A percentile compares a stretch with the other conserved stretches of the same genome.
Evolutionary conservation across 768 basidiomycete species (phyloP).

Genomic region (Lentinula sp.): DNA sequence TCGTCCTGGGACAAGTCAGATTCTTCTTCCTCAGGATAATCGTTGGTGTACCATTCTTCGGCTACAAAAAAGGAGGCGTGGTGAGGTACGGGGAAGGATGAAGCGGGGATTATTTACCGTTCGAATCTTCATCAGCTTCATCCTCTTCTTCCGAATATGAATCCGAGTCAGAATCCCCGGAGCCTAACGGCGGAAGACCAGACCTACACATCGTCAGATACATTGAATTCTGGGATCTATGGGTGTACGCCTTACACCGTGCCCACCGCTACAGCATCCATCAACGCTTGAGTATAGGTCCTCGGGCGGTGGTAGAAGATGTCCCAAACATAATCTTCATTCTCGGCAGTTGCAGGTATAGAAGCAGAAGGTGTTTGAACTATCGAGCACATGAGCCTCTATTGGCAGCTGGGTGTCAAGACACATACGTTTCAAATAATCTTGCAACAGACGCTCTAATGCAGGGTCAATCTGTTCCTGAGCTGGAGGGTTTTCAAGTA

Average conservation of each 20-base stretch:
- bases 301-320: conserved; percentile 72
- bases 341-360: conserved; percentile 3
- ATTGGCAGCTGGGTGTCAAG: too few relatives aligned
- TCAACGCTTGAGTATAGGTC: conserved; percentile 46
- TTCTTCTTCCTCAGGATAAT: conserved; percentile 72
- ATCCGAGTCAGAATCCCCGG: conserved; percentile 51
- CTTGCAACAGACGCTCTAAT: conserved; percentile 73
- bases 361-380: conserved; percentile 10
- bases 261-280: conserved; percentile 46
- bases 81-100: too few relatives aligned
- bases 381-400: conserved; percentile 13
- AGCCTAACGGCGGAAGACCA: conserved; percentile 54
- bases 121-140: conserved; percentile 81
- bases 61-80: conserved; percentile 29
- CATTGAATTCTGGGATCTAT: too few relatives aligned
- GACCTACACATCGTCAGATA: conserved; percentile 32
- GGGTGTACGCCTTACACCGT: conserved; percentile 45
- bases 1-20: conserved; percentile 27
- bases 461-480: conserved; percentile 42
- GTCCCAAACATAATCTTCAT: conserved; percentile 76
- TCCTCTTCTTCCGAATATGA: conserved; percentile 67
- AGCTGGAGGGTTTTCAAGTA: conserved; percentile 29
- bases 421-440: conserved; percentile 59
- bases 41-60: conserved; percentile 81
- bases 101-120: conserved; percentile 39